Evolutionary conservation across 225 moss, liverwort and hornwort species (phyloP), one percentile per base, ranked within the genome.

Genomic region (Ulota crispa): DNA sequence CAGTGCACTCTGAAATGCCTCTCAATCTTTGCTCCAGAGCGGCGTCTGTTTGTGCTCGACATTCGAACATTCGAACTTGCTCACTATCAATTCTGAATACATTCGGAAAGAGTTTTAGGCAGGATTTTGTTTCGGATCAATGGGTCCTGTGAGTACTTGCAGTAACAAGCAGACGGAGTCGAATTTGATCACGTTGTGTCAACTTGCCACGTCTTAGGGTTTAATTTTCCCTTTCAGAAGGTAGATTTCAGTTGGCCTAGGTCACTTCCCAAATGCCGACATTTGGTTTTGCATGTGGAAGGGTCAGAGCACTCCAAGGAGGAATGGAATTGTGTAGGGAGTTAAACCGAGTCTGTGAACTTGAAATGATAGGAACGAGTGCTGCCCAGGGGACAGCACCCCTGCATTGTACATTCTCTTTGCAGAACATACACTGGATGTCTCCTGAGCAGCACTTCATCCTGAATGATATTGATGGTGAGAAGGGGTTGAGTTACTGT

Each of bases 111-210:
- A n/a, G 50, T 50, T 50, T 21, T 5, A 10, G 55, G n/a, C 70
- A 20, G 42, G 70, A 70, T 32, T 70, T 2, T 41, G 0, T 42
- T 56, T 56, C 42, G 30, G 57, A 32, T 14, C 16, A 21, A 41
- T 31, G 30, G n/a, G 10, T 16, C 57, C 1, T 41, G 67, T 12
- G 39, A 78, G 55, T 20, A 8, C 8, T 27, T 67, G 55, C 68
- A 78, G 68, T 68, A 67, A n/a, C 14, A 28, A 26, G 41, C 56
- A 42, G 68, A 42, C 30, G 64, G 36, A 72, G 45, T 73, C 55
- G 15, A 75, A 76, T 73, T 45, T 24, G 67, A 30, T 76, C 52
- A 18, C 80, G 63, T 80, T 47, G 53, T 62, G 45, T 55, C 68
- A 15, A 36, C 23, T 68, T 78, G 16, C 26, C 16, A 13, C 72